Percentiles rank a stretch among this genome's conserved stretches.
Conservation (phyloP, 208 protist genomes). For the Angomonas deanei region DNA sequence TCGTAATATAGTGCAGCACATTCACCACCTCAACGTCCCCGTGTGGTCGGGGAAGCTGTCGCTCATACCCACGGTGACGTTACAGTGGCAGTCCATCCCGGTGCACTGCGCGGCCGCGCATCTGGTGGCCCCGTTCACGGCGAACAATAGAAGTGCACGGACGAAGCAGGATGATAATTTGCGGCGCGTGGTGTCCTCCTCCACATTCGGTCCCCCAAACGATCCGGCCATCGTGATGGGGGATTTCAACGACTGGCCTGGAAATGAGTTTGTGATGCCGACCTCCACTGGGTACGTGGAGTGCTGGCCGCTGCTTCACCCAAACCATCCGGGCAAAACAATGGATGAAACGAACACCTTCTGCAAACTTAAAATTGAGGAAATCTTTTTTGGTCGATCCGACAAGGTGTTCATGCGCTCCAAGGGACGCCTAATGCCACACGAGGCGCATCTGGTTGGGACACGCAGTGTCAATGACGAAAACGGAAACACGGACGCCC, state of each 20-base stretch:
- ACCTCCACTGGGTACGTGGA: constrained; percentile 62
- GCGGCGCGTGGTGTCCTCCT: constrained; percentile 33
- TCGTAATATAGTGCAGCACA: constrained; percentile 25
- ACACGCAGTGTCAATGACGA: constrained; percentile 82
- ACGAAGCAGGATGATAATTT: constrained; percentile 69
- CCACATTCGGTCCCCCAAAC: constrained; percentile 18
- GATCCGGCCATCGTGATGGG: constrained; percentile 79
- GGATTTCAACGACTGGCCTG: constrained; percentile 91
- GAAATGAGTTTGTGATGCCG: constrained; percentile 84
- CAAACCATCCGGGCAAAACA: constrained; percentile 64
- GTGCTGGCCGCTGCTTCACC: constrained; percentile 77
- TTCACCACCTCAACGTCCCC: constrained; percentile 79
- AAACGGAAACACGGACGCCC: constrained; percentile 63
- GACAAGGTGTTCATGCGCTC: constrained; percentile 84
- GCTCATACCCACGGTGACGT: constrained; percentile 55
- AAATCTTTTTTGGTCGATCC: constrained; percentile 87
- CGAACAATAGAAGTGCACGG: constrained; percentile 60
- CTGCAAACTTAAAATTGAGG: constrained; percentile 89
- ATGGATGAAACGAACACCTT: constrained; percentile 91
- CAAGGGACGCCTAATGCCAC: constrained; percentile 31
- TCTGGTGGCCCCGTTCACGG: constrained; percentile 79
- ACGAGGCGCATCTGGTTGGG: constrained; percentile 75
- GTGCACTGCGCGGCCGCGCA: constrained; percentile 59
- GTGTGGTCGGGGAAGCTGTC: constrained; percentile 83
- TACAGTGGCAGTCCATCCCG: constrained; percentile 10